Conservation (phyloP, 768 basidiomycete genomes). For the Rhizopogon vesiculosus region DNA sequence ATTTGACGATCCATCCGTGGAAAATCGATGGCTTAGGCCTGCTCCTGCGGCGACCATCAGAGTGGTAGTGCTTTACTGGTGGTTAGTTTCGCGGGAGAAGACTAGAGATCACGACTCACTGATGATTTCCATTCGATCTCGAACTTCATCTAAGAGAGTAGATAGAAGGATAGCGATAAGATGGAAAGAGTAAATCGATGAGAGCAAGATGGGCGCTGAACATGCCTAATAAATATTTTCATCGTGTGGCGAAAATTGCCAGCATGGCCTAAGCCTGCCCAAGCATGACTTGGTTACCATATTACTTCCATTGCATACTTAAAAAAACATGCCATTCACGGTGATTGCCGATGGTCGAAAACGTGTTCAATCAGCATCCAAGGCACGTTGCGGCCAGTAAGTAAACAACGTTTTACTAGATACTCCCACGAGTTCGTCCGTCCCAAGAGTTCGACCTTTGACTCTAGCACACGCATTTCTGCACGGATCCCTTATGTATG, state of each 20-base stretch:
- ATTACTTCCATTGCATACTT: neutral
- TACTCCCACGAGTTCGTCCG: no score
- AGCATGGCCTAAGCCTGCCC: neutral
- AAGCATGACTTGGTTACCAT: neutral
- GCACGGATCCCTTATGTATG: no score
- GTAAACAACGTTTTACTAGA: no score
- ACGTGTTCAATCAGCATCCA: no score
- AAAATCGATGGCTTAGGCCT: slow-evolving; percentile 51
- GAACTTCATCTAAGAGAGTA: slow-evolving; percentile 13
- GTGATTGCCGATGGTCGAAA: no score
- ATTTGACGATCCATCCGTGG: slow-evolving; percentile 79
- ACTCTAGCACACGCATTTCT: no score
- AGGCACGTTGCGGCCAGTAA: no score
- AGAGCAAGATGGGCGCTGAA: neutral
- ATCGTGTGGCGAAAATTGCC: neutral
- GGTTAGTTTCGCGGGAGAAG: neutral
- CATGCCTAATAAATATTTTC: neutral
- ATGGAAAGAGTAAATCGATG: neutral
- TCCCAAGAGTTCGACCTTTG: no score
- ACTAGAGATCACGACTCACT: slow-evolving; percentile 13
- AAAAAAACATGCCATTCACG: neutral
- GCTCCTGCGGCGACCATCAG: slow-evolving; percentile 37
- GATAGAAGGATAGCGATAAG: neutral
- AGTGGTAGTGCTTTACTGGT: slow-evolving; percentile 25
- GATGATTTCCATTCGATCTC: slow-evolving; percentile 31